Conservation (phyloP, 2,329 filamentous ascomycete species). For the Xylaria sp. region DNA sequence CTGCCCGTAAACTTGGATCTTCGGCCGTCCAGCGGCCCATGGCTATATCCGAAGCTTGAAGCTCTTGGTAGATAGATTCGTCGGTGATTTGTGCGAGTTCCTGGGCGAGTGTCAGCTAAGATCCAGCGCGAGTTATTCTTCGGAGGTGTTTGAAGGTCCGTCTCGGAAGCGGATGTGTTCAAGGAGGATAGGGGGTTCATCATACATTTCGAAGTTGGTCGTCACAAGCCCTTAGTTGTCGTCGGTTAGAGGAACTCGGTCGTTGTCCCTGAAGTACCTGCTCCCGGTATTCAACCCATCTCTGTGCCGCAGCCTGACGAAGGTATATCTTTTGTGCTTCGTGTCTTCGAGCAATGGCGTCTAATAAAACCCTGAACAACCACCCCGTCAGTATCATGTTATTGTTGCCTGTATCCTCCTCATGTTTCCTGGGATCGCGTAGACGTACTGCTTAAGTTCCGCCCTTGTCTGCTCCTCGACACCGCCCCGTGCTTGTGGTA, state of each 20-base stretch:
- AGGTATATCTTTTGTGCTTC: slow-evolving; percentile 73
- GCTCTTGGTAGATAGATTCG: slow-evolving; percentile 66
- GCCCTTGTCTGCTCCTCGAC: slow-evolving; percentile 70
- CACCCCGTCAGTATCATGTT: slow-evolving; percentile 31
- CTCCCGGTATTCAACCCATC: slow-evolving; percentile 67
- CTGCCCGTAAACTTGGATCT: slow-evolving; percentile 67
- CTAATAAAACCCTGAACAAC: slow-evolving; percentile 63
- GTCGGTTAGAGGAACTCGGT: slow-evolving; percentile 59
- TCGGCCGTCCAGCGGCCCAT: slow-evolving; percentile 72
- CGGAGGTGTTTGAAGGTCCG: neutral
- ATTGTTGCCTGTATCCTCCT: neutral
- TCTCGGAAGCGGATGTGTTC: slow-evolving; percentile 18
- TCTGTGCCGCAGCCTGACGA: slow-evolving; percentile 68
- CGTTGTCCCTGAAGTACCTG: slow-evolving; percentile 63
- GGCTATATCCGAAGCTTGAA: slow-evolving; percentile 63
- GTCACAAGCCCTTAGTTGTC: slow-evolving; percentile 65
- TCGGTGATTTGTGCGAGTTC: slow-evolving; percentile 69
- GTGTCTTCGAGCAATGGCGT: slow-evolving; percentile 70
- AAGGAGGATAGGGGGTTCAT: slow-evolving; percentile 24
- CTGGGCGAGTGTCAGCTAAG: slow-evolving; percentile 49
- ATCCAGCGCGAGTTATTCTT: neutral
- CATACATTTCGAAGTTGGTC: slow-evolving; percentile 67
- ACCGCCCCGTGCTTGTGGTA: slow-evolving; percentile 64
- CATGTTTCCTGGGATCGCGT: neutral
- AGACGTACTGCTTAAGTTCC: slow-evolving; percentile 69